Conservation (phyloP, 805 yeast genomes). For the Metschnikowia colocasiae region DNA sequence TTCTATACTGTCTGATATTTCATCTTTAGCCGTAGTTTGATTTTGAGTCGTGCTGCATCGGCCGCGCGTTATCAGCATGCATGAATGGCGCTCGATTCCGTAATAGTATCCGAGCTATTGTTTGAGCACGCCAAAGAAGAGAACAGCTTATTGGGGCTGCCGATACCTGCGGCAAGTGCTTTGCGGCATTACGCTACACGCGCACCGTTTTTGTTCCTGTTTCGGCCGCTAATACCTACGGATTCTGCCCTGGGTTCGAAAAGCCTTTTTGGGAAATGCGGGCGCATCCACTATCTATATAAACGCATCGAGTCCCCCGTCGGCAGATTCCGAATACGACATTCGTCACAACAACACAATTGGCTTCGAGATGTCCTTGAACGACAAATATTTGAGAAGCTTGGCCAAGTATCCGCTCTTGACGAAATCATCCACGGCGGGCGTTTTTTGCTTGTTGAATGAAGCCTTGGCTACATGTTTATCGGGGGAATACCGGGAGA, state of each 20-base stretch:
- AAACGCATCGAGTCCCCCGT: not conserved
- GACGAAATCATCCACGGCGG: constrained; percentile 58
- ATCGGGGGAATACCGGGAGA: constrained; percentile 42
- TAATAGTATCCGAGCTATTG: not conserved
- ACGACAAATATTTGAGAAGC: constrained; percentile 33
- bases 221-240: not conserved
- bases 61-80: constrained; percentile 6
- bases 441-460: constrained; percentile 50
- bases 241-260: not conserved
- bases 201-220: too few relatives aligned
- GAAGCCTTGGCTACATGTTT: constrained; percentile 53
- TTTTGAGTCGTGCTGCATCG: not conserved
- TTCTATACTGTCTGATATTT: not conserved
- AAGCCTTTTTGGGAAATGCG: constrained; percentile 2
- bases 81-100: constrained; percentile 1
- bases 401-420: constrained; percentile 50
- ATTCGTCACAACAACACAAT: not conserved
- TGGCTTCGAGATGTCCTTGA: constrained; percentile 18
- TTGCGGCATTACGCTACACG: too few relatives aligned
- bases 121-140: not conserved
- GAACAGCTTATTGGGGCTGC: too few relatives aligned
- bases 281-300: constrained; percentile 4
- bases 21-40: not conserved
- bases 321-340: not conserved
- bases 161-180: too few relatives aligned